Evolutionary conservation across 257 asterid genomes (phyloP).

Genomic region (Rauvolfia tetraphylla): DNA sequence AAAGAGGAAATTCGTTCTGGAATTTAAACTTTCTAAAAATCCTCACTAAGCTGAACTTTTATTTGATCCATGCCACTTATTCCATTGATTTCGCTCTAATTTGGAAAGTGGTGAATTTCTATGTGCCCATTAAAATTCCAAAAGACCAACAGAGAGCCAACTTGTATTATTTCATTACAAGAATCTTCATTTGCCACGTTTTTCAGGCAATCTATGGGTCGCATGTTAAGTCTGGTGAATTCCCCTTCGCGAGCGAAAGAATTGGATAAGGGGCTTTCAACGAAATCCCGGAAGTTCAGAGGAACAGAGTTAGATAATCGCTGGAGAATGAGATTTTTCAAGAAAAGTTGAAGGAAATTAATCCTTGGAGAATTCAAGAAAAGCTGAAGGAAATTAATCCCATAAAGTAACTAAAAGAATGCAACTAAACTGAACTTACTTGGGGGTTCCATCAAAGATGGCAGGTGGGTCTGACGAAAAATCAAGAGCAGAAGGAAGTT

Average conservation of each 20-base stretch:
- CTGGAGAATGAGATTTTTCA: not conserved
- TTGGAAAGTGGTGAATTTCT: not conserved
- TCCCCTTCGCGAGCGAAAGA: not conserved
- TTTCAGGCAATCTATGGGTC: not conserved
- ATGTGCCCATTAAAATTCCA: not conserved
- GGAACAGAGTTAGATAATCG: not conserved
- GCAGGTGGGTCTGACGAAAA: constrained; percentile 81
- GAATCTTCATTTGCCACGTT: not conserved
- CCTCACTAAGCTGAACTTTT: not conserved
- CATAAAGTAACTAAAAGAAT: no score
- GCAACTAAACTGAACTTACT: constrained; percentile 34
- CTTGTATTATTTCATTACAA: not conserved
- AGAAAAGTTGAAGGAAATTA: not conserved
- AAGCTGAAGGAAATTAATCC: not conserved
- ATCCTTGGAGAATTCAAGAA: not conserved
- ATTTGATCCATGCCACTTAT: not conserved
- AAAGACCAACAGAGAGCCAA: not conserved
- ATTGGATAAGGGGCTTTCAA: not conserved
- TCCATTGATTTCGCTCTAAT: no score
- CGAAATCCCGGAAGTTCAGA: not conserved
- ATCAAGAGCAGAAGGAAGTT: constrained; percentile 72
- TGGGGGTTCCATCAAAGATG: constrained; percentile 79
- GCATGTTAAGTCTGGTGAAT: not conserved
- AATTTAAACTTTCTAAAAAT: no score
- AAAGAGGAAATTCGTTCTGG: not conserved